Percentiles rank a stretch among this genome's conserved stretches.
These are phyloP conservation scores for Trichoderma citrinoviride DNA, from an alignment of 2,329 filamentous ascomycete genomes.

Conservation along the genomic window DNA sequence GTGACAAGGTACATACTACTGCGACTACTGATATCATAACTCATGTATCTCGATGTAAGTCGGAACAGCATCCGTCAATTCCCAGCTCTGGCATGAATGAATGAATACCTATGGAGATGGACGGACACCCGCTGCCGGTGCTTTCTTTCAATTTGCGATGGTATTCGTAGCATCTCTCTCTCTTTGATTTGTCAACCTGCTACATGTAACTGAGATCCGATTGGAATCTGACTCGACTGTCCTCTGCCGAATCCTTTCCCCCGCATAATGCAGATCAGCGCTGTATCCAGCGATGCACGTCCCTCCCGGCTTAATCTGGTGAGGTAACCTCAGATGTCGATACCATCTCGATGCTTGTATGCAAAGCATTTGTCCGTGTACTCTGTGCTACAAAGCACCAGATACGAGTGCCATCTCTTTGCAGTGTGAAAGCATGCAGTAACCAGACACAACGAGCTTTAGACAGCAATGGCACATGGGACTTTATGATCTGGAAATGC, in stretches of 20 bases:
- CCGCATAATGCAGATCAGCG: conserved; percentile 1
- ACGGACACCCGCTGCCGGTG: too few relatives aligned
- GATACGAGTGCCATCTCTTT: background rate
- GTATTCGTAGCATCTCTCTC: background rate
- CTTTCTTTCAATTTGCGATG: background rate
- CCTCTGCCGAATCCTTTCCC: conserved; percentile 1
- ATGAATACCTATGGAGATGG: too few relatives aligned
- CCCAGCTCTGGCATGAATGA: too few relatives aligned
- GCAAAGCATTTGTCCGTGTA: background rate
- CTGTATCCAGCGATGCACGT: background rate
- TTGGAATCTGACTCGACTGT: background rate
- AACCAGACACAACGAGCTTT: too few relatives aligned
- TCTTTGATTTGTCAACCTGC: background rate
- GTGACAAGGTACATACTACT: too few relatives aligned
- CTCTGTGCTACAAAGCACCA: background rate
- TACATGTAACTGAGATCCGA: background rate
- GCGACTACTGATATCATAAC: too few relatives aligned
- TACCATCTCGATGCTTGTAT: background rate
- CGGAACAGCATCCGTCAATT: background rate
- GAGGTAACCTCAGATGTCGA: background rate
- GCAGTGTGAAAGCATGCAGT: too few relatives aligned
- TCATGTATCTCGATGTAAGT: background rate
- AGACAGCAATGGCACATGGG: background rate
- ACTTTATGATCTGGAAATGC: conserved; percentile 6
- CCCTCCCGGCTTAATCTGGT: background rate